Base-by-base conservation (phyloP, 768 basidiomycete species). In the Rhodotorula kratochvilovae region DNA sequence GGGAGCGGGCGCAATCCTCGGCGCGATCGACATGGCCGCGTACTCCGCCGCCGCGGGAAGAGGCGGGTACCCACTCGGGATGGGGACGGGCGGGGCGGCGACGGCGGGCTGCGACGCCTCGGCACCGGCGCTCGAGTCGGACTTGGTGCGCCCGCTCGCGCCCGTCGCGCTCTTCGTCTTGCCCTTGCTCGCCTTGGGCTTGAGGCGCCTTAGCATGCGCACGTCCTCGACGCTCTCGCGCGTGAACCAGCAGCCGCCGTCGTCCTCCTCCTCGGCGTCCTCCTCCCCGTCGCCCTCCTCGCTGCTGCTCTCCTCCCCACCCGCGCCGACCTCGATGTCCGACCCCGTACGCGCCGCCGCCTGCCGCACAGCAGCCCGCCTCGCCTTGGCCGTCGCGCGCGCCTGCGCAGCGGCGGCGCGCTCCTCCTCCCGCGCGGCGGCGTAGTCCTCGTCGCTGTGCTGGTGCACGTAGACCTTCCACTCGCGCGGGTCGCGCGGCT, bases 181-280 rank as follows among this genome's bases (percentile, higher is more conserved):
- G 21, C 51, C 25, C 54, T 56, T 56, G 33, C 5, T 36, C 55
- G 51, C 3, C 27, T 66, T 54, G 23, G 67, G 29, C 43, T 50
- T 68, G 35, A 68, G 36, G 54, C 67, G 43, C 43, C 17, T 19
- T 3, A 68, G 36, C 15, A 68, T 7, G n/a, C 12, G 31, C 5
- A 35, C 21, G 46, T 62, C 17, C 33, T 62, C 51, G 33, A 68
- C 56, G 2, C 11, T 50, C 16, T 45, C 57, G 17, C 36, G 6
- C 16, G 31, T 16, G 61, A 68, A 68, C 67, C 67, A 68, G 42
- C 46, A 19, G 21, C n/a, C 45, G 23, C 16, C 36, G 50, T 53
- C 59, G 33, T 31, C 58, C 17, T 64, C 57, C 3, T 63, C 57
- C 33, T 12, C 29, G n/a, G 54, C 57, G 6, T 63, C 62, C 33